A percentile compares a stretch with the other conserved stretches of the same genome.
Conservation (phyloP, 1,284 basidiomycete genomes). For the Ganoderma lingzhi region DNA sequence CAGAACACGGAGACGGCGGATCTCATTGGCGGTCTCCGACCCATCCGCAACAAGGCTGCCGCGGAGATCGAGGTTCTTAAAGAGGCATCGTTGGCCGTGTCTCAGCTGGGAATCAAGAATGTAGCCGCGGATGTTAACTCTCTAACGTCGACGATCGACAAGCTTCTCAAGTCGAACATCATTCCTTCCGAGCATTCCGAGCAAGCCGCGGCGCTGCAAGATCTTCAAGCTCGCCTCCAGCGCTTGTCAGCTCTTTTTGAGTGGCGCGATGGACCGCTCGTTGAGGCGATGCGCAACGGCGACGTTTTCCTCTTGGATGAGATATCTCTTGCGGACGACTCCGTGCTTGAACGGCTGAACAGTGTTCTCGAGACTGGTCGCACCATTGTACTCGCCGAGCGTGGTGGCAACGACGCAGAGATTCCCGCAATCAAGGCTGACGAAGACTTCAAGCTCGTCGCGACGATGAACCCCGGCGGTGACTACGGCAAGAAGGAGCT, state of each 20-base stretch:
- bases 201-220: conserved; percentile 46
- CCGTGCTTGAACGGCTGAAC: conserved; percentile 96
- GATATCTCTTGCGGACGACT: conserved; percentile 98
- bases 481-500: conserved; percentile 99
- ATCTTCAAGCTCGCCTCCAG: conserved; percentile 53
- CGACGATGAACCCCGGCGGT: conserved; percentile 99
- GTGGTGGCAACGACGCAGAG: conserved; percentile 80
- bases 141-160: conserved; percentile 48
- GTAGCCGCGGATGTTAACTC: conserved; percentile 44
- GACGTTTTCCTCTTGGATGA: conserved; percentile 95
- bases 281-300: conserved; percentile 90
- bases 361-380: conserved; percentile 94
- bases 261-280: conserved; percentile 96
- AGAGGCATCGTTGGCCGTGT: conserved; percentile 53
- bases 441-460: conserved; percentile 86
- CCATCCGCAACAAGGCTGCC: conserved; percentile 82
- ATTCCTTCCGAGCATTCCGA: conserved; percentile 43
- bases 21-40: conserved; percentile 93
- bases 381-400: conserved; percentile 93
- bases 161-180: conserved; percentile 44
- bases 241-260: conserved; percentile 85
- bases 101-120: conserved; percentile 47
- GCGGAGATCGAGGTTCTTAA: conserved; percentile 55
- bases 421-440: conserved; percentile 74
- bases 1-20: conserved; percentile 99